Evolutionary conservation across 441 rosid species (phyloP).

Genomic region (Gossypium laxum): DNA sequence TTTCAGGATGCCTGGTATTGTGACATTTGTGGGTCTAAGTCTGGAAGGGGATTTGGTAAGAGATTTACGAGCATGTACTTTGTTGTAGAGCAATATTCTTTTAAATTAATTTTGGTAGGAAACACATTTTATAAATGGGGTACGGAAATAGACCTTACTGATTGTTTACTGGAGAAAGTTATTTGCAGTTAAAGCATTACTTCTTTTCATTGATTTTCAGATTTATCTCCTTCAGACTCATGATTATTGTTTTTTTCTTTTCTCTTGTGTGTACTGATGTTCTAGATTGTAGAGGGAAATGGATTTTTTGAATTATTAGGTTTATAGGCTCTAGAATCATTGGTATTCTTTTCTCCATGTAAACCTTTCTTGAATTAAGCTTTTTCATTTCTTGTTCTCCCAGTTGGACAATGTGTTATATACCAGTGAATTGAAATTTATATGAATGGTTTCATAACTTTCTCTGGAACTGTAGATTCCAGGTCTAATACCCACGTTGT

Average conservation of each 20-base stretch:
- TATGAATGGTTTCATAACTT: background rate
- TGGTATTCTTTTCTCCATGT: background rate
- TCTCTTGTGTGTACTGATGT: background rate
- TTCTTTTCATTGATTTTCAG: background rate
- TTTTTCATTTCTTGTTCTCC: background rate
- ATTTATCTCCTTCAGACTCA: background rate
- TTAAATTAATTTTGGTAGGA: background rate
- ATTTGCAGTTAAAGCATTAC: background rate
- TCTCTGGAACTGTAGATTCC: background rate
- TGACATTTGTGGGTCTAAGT: slow-evolving; percentile 77
- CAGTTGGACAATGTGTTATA: background rate
- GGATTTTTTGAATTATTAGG: background rate
- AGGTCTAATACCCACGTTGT: background rate
- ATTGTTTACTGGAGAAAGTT: background rate
- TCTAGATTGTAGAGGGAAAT: background rate
- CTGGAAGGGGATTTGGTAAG: slow-evolving; percentile 99
- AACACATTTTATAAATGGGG: background rate
- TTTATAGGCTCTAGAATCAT: background rate
- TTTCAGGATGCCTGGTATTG: slow-evolving; percentile 97
- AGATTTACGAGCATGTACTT: slow-evolving; percentile 6
- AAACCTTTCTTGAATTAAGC: background rate
- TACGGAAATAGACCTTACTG: background rate
- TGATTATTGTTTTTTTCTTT: background rate
- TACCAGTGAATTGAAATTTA: background rate
- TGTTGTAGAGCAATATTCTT: background rate